phyloP scores from a whole-genome alignment of 164 flowering plant genomes.

The Sedum album region DNA sequence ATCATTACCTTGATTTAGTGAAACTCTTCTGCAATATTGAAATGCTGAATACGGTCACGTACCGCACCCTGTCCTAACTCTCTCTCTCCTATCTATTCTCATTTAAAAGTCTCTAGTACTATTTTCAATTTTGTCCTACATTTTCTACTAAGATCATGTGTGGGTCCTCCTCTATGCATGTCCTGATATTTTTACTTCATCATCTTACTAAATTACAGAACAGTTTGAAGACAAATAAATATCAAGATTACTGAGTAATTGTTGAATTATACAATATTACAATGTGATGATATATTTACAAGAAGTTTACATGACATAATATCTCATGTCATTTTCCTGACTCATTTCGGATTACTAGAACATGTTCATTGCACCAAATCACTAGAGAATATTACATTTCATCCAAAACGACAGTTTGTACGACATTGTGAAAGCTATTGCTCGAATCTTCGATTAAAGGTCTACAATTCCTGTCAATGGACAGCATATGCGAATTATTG shows the following conservation, averaged over 20 bases:
- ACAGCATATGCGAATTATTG: no score
- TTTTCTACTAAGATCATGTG: not conserved
- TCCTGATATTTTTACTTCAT: no score
- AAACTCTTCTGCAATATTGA: not conserved
- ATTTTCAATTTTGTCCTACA: no score
- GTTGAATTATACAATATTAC: no score
- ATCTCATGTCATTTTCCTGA: not conserved
- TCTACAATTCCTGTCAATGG: not conserved
- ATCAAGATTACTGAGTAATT: no score
- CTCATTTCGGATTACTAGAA: not conserved
- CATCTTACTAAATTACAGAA: no score
- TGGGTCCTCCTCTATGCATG: not conserved
- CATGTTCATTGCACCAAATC: constrained; percentile 5
- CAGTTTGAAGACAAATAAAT: no score
- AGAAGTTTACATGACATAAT: not conserved
- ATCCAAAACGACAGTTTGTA: not conserved
- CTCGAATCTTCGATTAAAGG: not conserved
- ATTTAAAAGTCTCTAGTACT: not conserved
- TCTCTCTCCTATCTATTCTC: not conserved
- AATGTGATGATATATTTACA: no score
- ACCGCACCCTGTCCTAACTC: not conserved
- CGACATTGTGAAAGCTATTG: not conserved
- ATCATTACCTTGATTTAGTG: constrained; percentile 3
- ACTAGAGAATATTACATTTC: not conserved
- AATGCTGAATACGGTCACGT: not conserved